phyloP scores from a whole-genome alignment of 768 basidiomycete species.

The Phanerochaete carnosa region DNA sequence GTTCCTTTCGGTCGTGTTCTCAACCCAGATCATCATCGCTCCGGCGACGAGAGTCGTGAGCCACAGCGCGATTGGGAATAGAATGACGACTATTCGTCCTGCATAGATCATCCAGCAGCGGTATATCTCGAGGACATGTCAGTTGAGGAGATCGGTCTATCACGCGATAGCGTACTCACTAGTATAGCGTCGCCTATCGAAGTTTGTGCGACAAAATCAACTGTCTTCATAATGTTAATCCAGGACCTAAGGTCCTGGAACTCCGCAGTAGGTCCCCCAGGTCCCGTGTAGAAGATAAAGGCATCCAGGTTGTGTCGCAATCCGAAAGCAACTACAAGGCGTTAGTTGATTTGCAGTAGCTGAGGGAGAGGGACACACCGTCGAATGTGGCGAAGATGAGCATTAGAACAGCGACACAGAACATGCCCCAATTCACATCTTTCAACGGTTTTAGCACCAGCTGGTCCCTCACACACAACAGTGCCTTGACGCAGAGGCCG shows the following conservation, averaged over 20 bases:
- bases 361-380: conserved; percentile 9
- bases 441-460: conserved; percentile 23
- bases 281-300: conserved; percentile 31
- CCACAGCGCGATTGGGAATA: conserved; percentile 3
- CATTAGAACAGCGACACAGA: conserved; percentile 36
- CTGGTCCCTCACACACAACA: conserved; percentile 28
- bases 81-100: background rate
- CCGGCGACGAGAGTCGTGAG: conserved; percentile 2
- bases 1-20: background rate
- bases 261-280: conserved; percentile 26
- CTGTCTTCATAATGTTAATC: conserved; percentile 43
- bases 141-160: background rate
- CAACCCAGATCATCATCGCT: conserved; percentile 4
- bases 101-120: conserved; percentile 11
- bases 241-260: conserved; percentile 35
- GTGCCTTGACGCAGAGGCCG: conserved; percentile 29
- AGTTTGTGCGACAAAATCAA: conserved; percentile 38
- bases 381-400: conserved; percentile 39
- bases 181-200: conserved; percentile 42
- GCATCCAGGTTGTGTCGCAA: conserved; percentile 40
- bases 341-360: background rate
- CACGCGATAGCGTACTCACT: conserved; percentile 18
- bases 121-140: background rate
- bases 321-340: conserved; percentile 30
- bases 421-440: conserved; percentile 32